phyloP scores from a whole-genome alignment of 1,139 yeast species.

The Protomyces inundatus region DNA sequence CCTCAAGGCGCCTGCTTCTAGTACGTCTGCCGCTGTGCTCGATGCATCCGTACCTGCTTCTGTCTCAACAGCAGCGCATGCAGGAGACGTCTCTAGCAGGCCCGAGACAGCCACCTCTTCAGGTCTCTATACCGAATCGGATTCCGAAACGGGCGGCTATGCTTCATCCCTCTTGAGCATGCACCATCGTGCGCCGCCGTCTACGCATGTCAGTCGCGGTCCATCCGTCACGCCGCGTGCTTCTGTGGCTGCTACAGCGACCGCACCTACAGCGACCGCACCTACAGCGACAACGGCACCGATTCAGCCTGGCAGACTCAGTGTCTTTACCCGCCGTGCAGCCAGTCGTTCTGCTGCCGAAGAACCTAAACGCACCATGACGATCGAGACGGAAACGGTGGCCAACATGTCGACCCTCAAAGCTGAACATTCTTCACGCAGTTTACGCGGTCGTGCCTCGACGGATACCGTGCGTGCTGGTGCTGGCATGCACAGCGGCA shows the following conservation, averaged over 20 bases:
- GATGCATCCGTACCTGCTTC: no score
- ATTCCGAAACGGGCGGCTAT: background rate
- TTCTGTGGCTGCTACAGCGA: background rate
- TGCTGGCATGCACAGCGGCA: background rate
- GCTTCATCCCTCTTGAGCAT: background rate
- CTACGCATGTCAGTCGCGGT: background rate
- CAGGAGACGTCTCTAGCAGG: background rate
- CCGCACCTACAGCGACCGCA: background rate
- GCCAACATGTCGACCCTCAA: constrained; percentile 6
- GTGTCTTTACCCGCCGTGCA: constrained; percentile 20
- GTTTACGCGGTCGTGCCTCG: constrained; percentile 6
- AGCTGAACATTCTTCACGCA: constrained; percentile 15
- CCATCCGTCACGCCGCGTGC: background rate
- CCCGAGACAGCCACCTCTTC: background rate
- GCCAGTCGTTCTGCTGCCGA: constrained; percentile 18
- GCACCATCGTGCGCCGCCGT: background rate
- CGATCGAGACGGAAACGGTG: constrained; percentile 23
- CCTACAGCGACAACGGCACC: background rate
- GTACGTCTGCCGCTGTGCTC: background rate
- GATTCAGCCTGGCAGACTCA: constrained; percentile 11
- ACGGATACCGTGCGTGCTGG: constrained; percentile 14
- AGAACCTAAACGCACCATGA: constrained; percentile 17
- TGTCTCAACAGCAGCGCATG: background rate
- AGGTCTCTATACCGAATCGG: background rate
- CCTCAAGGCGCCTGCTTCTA: background rate